A percentile compares a stretch with the other conserved stretches of the same genome.
phyloP scores from a whole-genome alignment of 495 filamentous ascomycete species.

The Hapsidospora chrysogenum region DNA sequence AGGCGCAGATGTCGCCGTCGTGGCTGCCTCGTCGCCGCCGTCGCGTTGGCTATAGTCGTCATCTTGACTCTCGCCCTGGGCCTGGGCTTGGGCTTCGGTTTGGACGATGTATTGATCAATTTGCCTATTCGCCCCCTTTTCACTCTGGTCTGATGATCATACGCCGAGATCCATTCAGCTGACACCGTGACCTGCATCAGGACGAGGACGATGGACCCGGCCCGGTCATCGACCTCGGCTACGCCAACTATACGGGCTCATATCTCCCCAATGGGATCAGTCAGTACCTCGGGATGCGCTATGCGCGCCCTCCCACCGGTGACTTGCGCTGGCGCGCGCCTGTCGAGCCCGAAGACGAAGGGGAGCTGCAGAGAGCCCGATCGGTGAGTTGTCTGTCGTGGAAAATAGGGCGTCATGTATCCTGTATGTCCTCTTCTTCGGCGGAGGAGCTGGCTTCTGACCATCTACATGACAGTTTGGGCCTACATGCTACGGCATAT shows the following conservation, averaged over 20 bases:
- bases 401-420: neutral
- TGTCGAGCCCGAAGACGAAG: too few species aligned
- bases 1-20: too few species aligned
- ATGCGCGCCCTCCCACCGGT: slow-evolving; percentile 22
- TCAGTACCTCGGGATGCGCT: slow-evolving; percentile 26
- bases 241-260: slow-evolving; percentile 22
- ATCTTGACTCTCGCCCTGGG: too few species aligned
- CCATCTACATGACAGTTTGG: slow-evolving; percentile 15
- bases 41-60: too few species aligned
- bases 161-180: too few species aligned
- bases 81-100: too few species aligned
- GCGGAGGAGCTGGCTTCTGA: neutral
- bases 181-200: too few species aligned
- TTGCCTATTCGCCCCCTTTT: too few species aligned
- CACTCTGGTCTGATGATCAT: too few species aligned
- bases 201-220: too few species aligned
- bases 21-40: too few species aligned
- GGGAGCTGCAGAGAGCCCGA: slow-evolving; percentile 5
- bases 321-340: slow-evolving; percentile 23
- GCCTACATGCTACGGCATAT: slow-evolving; percentile 34
- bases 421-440: neutral
- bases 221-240: slow-evolving; percentile 19
- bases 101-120: too few species aligned
- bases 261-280: slow-evolving; percentile 16
- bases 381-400: slow-evolving; percentile 12